Percentiles rank a stretch among this genome's conserved stretches.
Conservation (phyloP, 192 early-diverging fungal species). For the Dispira simplex region DNA sequence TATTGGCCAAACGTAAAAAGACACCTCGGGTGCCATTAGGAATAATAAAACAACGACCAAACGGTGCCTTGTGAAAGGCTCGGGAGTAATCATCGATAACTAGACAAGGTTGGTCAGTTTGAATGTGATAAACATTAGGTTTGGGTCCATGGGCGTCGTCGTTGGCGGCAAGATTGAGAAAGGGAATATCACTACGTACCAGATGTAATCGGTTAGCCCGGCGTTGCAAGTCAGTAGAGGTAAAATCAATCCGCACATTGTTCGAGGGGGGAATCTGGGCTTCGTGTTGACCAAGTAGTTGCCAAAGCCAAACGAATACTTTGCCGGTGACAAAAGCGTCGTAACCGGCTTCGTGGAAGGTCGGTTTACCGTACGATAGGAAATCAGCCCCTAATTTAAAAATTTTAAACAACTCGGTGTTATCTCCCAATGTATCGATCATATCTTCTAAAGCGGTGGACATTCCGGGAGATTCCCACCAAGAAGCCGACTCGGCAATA, state of each 20-base stretch:
- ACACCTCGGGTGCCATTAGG: background rate
- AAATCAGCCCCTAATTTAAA: conserved; percentile 34
- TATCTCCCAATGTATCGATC: conserved; percentile 17
- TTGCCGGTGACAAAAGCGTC: conserved; percentile 85
- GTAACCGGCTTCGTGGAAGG: conserved; percentile 82
- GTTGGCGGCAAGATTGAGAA: background rate
- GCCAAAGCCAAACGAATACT: conserved; percentile 50
- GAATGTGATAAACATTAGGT: conserved; percentile 4
- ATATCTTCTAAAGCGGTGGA: conserved; percentile 25
- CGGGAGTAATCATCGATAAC: background rate
- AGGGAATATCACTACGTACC: background rate
- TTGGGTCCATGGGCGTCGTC: background rate
- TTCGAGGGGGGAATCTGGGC: background rate
- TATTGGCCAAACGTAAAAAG: background rate
- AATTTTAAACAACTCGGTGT: conserved; percentile 8
- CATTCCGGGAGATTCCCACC: conserved; percentile 17
- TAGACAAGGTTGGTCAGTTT: background rate
- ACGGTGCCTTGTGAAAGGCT: background rate
- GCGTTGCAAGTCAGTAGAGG: background rate
- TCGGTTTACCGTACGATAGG: conserved; percentile 24
- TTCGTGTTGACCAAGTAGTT: conserved; percentile 14
- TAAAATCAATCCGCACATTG: background rate
- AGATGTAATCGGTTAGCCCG: background rate
- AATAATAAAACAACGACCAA: background rate
- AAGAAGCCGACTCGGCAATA: conserved; percentile 27